These are phyloP conservation scores for Crucihimalaya himalaica DNA, from an alignment of 345 rosid species.

Conservation along the genomic window DNA sequence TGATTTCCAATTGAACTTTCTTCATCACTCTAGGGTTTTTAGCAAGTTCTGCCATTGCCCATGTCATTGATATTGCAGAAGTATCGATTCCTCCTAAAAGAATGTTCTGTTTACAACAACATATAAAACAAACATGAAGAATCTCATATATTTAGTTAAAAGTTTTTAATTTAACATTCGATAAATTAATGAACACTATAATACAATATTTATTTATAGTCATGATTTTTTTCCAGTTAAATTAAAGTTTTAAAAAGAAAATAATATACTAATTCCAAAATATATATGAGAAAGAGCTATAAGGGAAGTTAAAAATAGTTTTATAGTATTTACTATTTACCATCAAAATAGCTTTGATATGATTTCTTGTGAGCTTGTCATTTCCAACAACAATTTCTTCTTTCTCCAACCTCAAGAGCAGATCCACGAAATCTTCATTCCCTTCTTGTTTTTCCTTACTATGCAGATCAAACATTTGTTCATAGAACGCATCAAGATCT, in stretches of 20 bases:
- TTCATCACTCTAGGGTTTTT: conserved; percentile 46
- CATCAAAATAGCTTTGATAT: conserved; percentile 33
- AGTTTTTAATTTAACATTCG: too few species aligned
- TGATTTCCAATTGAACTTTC: conserved; percentile 46
- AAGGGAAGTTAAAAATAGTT: too few species aligned
- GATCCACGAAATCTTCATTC: conserved; percentile 36
- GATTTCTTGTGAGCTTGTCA: conserved; percentile 8
- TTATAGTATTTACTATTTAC: conserved; percentile 12
- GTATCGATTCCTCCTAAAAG: conserved; percentile 26
- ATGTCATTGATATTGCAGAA: conserved; percentile 25
- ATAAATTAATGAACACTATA: too few species aligned
- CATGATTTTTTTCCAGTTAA: too few species aligned
- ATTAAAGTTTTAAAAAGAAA: too few species aligned
- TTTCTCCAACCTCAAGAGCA: conserved; percentile 19
- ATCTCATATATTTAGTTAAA: too few species aligned
- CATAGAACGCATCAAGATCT: conserved; percentile 43
- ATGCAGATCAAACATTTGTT: conserved; percentile 46
- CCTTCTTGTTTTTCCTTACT: conserved; percentile 25
- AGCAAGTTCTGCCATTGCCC: conserved; percentile 50
- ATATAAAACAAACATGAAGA: not conserved
- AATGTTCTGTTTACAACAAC: conserved; percentile 34
- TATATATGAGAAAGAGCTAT: too few species aligned
- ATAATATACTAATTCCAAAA: too few species aligned
- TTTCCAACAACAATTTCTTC: conserved; percentile 23
- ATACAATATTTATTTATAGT: too few species aligned